These are phyloP conservation scores for Neopestalotiopsis rosae DNA, from an alignment of 2,329 filamentous ascomycete species.

Conservation along the genomic window DNA sequence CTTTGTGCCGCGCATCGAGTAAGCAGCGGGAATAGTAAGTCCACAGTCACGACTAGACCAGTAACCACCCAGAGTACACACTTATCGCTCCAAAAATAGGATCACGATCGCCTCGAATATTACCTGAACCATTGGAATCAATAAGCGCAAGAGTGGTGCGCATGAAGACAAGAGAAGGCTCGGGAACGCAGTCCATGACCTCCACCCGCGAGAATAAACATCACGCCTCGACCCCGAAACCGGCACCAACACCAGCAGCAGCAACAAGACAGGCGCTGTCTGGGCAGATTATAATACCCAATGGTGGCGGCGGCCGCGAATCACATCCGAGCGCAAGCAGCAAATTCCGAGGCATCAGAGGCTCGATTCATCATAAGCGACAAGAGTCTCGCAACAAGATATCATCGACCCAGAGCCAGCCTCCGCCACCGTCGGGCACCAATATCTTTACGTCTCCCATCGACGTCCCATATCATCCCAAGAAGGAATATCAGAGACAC, in stretches of 20 bases:
- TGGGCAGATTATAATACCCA: neutral
- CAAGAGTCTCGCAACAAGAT: neutral
- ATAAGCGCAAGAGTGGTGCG: neutral
- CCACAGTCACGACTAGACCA: too few species aligned
- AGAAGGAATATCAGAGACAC: neutral
- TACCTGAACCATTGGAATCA: too few species aligned
- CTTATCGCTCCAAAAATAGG: too few species aligned
- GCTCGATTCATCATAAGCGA: neutral
- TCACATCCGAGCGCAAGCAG: conserved; percentile 8
- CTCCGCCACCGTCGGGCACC: neutral
- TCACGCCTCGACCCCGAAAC: neutral
- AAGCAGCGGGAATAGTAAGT: too few species aligned
- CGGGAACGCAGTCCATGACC: neutral
- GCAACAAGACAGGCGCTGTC: neutral
- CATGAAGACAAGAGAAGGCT: neutral
- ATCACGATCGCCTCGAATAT: too few species aligned
- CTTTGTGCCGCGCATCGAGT: too few species aligned
- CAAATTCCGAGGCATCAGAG: conserved; percentile 5
- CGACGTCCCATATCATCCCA: neutral
- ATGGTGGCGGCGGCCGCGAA: neutral
- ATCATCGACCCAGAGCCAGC: neutral
- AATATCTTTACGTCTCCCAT: neutral
- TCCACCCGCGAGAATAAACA: neutral
- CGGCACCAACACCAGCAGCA: neutral
- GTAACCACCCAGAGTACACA: too few species aligned